Conservation (phyloP, 2,329 filamentous ascomycete genomes). For the Plectosphaerella plurivora region DNA sequence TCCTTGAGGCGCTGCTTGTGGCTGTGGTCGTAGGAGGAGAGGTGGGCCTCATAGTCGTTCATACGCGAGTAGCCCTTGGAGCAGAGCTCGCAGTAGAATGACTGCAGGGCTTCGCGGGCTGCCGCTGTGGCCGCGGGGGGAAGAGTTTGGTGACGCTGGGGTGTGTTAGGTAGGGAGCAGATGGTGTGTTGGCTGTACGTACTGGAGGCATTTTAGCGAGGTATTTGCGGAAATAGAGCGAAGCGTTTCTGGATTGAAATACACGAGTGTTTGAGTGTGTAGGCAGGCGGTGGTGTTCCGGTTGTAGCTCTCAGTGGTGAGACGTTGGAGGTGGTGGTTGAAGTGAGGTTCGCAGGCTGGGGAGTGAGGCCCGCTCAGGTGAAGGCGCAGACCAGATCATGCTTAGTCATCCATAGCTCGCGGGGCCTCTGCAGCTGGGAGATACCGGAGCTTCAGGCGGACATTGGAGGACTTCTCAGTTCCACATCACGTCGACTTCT, state of each 20-base stretch:
- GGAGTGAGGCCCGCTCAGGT: no score
- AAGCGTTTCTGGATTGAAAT: no score
- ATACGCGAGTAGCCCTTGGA: constrained; percentile 92
- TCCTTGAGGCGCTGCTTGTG: constrained; percentile 88
- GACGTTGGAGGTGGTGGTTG: neutral
- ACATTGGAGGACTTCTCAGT: no score
- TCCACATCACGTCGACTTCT: no score
- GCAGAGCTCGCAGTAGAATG: constrained; percentile 84
- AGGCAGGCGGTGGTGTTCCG: no score
- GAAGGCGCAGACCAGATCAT: no score
- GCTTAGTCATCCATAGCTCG: neutral
- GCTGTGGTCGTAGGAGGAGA: constrained; percentile 90
- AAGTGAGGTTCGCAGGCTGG: neutral
- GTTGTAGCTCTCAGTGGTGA: neutral
- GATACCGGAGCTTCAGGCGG: no score
- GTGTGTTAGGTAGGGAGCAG: neutral
- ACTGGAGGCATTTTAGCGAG: neutral
- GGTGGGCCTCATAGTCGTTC: constrained; percentile 94
- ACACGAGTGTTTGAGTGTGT: no score
- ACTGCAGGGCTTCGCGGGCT: constrained; percentile 71
- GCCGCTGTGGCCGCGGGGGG: constrained; percentile 55
- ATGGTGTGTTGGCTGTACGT: neutral
- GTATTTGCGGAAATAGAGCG: neutral
- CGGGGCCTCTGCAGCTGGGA: no score
- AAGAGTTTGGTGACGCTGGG: constrained; percentile 51